Conservation (phyloP, 148 eudicot species). For the Vaccinium darrowii region DNA sequence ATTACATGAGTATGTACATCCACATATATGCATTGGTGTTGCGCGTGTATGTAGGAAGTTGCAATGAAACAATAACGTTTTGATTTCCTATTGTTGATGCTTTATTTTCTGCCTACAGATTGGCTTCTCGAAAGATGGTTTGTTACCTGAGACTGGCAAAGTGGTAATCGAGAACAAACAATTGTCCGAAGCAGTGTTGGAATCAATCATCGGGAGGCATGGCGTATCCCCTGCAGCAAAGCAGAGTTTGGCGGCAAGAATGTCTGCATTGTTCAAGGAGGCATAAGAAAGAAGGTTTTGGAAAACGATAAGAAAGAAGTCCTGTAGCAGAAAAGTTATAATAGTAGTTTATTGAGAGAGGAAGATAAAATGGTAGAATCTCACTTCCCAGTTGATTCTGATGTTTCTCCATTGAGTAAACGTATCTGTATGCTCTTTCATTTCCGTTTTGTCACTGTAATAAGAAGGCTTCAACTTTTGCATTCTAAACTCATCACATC, state of each 20-base stretch:
- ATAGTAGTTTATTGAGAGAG: neutral
- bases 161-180: conserved; percentile 67
- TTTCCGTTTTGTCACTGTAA: neutral
- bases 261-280: conserved; percentile 39
- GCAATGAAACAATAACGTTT: neutral
- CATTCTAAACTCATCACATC: no score
- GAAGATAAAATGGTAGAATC: neutral
- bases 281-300: neutral
- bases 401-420: neutral
- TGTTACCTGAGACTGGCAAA: conserved; percentile 45
- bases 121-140: conserved; percentile 58
- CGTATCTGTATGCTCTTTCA: neutral
- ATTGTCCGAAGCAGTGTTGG: conserved; percentile 58
- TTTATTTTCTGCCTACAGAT: conserved; percentile 34
- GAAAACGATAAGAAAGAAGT: neutral
- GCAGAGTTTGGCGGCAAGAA: conserved; percentile 58
- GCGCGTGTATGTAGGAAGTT: neutral
- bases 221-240: conserved; percentile 89
- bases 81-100: neutral
- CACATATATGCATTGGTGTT: neutral
- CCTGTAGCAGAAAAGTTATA: neutral
- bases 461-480: no score
- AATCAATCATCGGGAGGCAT: conserved; percentile 62
- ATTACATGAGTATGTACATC: neutral
- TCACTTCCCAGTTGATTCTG: neutral